Conservation (phyloP, 1,139 yeast genomes). For the Saccharomyces hybrid region DNA sequence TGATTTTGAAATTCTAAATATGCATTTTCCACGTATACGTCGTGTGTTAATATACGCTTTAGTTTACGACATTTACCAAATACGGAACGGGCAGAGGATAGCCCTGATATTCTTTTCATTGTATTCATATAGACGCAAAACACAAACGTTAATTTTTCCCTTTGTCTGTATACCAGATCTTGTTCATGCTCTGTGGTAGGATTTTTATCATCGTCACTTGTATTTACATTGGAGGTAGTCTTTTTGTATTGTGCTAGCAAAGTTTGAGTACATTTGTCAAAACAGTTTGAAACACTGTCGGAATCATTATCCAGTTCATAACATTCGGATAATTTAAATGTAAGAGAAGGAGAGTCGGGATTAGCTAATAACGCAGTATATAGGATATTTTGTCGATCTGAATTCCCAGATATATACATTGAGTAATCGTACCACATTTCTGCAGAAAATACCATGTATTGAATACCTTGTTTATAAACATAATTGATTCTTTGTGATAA, state of each 20-base stretch:
- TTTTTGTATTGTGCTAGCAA: constrained; percentile 36
- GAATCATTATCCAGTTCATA: constrained; percentile 54
- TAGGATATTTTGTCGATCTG: constrained; percentile 38
- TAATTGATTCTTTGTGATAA: constrained; percentile 59
- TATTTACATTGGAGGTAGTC: constrained; percentile 22
- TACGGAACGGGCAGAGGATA: constrained; percentile 64
- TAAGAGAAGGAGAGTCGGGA: constrained; percentile 62
- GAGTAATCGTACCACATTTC: constrained; percentile 79
- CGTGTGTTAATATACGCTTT: constrained; percentile 50
- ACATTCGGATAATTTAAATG: constrained; percentile 61
- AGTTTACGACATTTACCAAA: constrained; percentile 53
- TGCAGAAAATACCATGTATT: constrained; percentile 63
- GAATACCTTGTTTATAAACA: constrained; percentile 66
- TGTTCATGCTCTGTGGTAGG: constrained; percentile 3
- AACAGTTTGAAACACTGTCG: constrained; percentile 47
- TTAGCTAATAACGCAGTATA: constrained; percentile 54
- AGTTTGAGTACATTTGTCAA: constrained; percentile 42
- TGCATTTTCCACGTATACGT: constrained; percentile 76
- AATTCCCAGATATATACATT: constrained; percentile 29
- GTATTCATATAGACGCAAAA: constrained; percentile 55
- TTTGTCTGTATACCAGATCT: constrained; percentile 11
- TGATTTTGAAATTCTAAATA: constrained; percentile 66
- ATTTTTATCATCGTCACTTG: constrained; percentile 17
- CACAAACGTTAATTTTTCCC: constrained; percentile 23
- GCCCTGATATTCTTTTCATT: constrained; percentile 53